A percentile compares a stretch with the other conserved stretches of the same genome.
phyloP scores from a whole-genome alignment of 768 basidiomycete genomes.

The Suillus lakei region DNA sequence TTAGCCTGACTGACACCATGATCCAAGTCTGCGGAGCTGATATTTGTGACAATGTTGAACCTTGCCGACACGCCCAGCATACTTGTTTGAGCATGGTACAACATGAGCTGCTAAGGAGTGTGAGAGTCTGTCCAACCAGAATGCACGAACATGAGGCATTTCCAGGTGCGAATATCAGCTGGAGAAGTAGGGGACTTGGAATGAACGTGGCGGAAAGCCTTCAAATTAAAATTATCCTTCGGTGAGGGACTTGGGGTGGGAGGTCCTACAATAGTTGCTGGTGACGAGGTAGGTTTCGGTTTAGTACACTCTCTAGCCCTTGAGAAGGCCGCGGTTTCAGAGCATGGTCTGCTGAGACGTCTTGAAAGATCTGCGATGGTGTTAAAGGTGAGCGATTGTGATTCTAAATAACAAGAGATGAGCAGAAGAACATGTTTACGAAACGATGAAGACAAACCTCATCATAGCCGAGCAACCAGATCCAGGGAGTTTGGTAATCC shows the following conservation, averaged over 20 bases:
- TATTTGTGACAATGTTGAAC: too few species aligned
- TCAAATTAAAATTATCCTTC: constrained; percentile 64
- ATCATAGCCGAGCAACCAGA: constrained; percentile 98
- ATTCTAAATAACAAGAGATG: constrained; percentile 55
- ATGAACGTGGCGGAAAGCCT: constrained; percentile 72
- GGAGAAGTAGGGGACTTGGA: constrained; percentile 43
- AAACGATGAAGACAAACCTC: constrained; percentile 59
- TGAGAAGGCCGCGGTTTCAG: constrained; percentile 89
- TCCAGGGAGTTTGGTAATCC: constrained; percentile 97
- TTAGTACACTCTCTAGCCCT: constrained; percentile 45
- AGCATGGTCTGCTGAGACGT: constrained; percentile 96
- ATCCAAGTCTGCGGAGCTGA: too few species aligned
- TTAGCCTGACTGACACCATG: too few species aligned
- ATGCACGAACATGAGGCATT: too few species aligned
- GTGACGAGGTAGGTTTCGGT: constrained; percentile 28
- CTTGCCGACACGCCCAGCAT: too few species aligned
- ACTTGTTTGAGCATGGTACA: too few species aligned
- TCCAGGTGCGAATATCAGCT: constrained; percentile 21
- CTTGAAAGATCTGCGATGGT: constrained; percentile 93
- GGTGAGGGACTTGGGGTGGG: constrained; percentile 25
- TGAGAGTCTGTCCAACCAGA: too few species aligned
- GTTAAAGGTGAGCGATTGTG: constrained; percentile 87
- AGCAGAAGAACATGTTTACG: constrained; percentile 2
- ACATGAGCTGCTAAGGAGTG: too few species aligned
- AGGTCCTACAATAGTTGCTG: constrained; percentile 41